Evolutionary conservation across 2,329 filamentous ascomycete genomes (phyloP), one percentile per base, ranked within the genome.

Genomic region (Aspergillus ochraceoroseus): DNA sequence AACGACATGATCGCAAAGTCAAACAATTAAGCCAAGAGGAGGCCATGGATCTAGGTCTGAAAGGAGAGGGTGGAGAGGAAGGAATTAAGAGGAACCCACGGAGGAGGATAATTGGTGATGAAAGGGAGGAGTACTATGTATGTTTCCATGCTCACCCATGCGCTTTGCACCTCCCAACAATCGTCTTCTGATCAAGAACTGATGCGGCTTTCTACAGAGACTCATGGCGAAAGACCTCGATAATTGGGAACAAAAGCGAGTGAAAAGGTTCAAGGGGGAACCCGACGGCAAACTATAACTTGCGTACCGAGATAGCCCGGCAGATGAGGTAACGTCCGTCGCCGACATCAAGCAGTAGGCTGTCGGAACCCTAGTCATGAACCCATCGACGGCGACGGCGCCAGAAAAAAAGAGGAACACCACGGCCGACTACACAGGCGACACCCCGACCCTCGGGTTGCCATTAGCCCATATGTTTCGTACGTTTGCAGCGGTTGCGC

Each of bases 191-290:
- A 36, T n/a, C 18, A 14, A 35, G 23, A 25, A 26, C 51, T 58
- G 41, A 56, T 33, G 17, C 13, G 9, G 38, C 29, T 34, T 6
- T 37, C 17, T 25, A 42, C 64, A 92, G 85, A 79, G 81, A 67
- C 72, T 86, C 26, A 85, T 87, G 53, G 85, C 86, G 20, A 94
- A 94, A 65, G 92, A 96, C 61, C 70, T 96, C 46, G 90, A 98
- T 58, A 78, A 87, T 59, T 98, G 92, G 92, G 90, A 96, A 64
- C 92, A 96, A 68, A 94, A 92, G 68, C 80, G 94, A 38, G 88
- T 96, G 7, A 81, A 95, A 70, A 75, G 92, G 61, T 75, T 95
- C 46, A 82, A 86, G 13, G 92, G 92, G 52, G 94, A 98, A 66
- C 84, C 79, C 46, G 90, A 98, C 63, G 90, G 90, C 22, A 77